phyloP scores from a whole-genome alignment of 2,329 filamentous ascomycete genomes.

The Dactylellina parvicollis region DNA sequence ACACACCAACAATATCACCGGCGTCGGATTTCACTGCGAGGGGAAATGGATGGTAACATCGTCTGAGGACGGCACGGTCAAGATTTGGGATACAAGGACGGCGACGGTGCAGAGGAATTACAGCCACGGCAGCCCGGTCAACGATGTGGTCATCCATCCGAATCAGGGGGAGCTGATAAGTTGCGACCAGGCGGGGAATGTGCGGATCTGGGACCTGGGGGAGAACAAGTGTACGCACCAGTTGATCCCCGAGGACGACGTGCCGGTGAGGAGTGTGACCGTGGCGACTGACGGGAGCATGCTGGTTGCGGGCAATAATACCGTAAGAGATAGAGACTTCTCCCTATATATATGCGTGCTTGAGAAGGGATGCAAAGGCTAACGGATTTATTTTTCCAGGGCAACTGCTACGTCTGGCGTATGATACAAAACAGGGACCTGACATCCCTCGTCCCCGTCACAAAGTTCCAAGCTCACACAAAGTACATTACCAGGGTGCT shows the following conservation, averaged over 20 bases:
- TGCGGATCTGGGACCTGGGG: conserved; percentile 93
- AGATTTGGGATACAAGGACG: conserved; percentile 93
- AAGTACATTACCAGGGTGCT: conserved; percentile 93
- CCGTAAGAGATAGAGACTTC: conserved; percentile 68
- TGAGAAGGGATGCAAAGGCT: background rate
- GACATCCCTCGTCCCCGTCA: conserved; percentile 85
- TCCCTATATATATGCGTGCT: background rate
- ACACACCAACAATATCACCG: conserved; percentile 94
- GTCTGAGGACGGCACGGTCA: conserved; percentile 94
- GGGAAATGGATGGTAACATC: conserved; percentile 99
- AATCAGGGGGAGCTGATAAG: conserved; percentile 98
- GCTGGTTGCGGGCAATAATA: conserved; percentile 91
- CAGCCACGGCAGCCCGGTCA: conserved; percentile 85
- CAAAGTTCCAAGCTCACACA: conserved; percentile 87
- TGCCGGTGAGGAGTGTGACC: conserved; percentile 91
- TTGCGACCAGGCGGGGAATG: conserved; percentile 90
- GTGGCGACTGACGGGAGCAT: conserved; percentile 93
- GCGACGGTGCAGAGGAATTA: conserved; percentile 93
- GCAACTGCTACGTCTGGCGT: conserved; percentile 97
- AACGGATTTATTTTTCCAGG: conserved; percentile 65
- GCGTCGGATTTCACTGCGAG: conserved; percentile 97
- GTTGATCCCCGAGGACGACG: conserved; percentile 94
- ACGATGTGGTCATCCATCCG: conserved; percentile 98
- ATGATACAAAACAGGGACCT: conserved; percentile 84
- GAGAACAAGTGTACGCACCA: conserved; percentile 98